Evolutionary conservation across 2,329 filamentous ascomycete genomes (phyloP), one percentile per base, ranked within the genome.

Genomic region (Pseudopyrenochaeta lycopersici): DNA sequence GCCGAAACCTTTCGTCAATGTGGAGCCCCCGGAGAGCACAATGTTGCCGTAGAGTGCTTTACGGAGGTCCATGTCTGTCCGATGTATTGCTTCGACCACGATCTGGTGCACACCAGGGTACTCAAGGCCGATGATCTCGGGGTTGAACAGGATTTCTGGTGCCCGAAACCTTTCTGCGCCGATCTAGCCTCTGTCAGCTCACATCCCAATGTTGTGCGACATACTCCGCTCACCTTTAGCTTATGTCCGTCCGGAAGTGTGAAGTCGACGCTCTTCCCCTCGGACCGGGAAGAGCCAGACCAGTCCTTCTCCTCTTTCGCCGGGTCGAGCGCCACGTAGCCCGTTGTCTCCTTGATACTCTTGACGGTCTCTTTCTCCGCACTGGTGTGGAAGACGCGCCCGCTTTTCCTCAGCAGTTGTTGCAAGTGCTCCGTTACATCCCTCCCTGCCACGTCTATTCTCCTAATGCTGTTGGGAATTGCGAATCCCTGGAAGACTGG

Each of bases 301-400:
- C 93, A 99, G 60, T 98, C 95, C 78, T 97, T 97, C 80, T 99
- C 95, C 77, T 99, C 95, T 67, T 90, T 92, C 73, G 90, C 89
- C 7, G 95, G 93, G 75, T 98, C 93, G 46, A 90, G 80, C 20
- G 95, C 92, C 33, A 99, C 90, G 75, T 98, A 99, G 52, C 91
- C 90, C 42, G 92, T 89, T 72, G 90, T 91, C 83, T 99, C 95
- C 81, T 99, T 99, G 80, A 99, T 97, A 77, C 92, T 85, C 63
- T 94, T 87, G 52, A 99, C 95, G n/a, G 97, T 92, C 79, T 99
- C 95, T 81, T 99, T 99, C 82, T 99, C 95, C 11, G 95, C 95
- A 74, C 92, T 97, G 15, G 95, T 99, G 78, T 98, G 94, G 76
- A 99, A 96, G 15, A 97, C 87, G 73, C 95, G 92, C 44, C 95